A percentile compares a stretch with the other conserved stretches of the same genome.
Conservation (phyloP, 306 rosid species). For the Fagus sylvatica region DNA sequence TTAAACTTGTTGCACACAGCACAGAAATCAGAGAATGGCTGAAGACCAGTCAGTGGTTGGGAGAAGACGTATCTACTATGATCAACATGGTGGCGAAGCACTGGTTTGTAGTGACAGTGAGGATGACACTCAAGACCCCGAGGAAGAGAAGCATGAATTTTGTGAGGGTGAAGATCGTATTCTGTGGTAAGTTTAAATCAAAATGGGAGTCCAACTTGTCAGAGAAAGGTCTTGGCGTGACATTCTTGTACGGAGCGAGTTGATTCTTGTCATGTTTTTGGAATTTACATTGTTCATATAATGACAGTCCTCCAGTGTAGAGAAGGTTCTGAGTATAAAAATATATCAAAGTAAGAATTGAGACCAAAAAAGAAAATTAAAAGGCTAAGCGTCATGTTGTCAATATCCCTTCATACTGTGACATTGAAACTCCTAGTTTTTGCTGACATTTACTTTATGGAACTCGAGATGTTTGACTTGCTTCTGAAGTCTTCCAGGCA, state of each 20-base stretch:
- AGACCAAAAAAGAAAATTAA: neutral
- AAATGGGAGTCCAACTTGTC: conserved; percentile 17
- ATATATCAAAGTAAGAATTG: neutral
- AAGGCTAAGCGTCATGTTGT: neutral
- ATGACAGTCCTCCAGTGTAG: neutral
- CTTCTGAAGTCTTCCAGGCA: neutral
- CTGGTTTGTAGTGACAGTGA: conserved; percentile 94
- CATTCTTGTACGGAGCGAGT: neutral
- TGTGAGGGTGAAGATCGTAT: conserved; percentile 76
- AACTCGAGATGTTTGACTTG: neutral
- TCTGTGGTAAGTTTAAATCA: conserved; percentile 56
- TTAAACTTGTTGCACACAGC: conserved; percentile 54
- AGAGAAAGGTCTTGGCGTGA: neutral
- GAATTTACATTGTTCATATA: neutral
- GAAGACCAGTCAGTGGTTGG: conserved; percentile 97
- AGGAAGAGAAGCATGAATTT: conserved; percentile 82
- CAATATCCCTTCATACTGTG: neutral
- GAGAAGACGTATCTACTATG: conserved; percentile 92
- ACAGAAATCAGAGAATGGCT: conserved; percentile 99
- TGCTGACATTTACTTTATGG: neutral
- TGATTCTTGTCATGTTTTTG: neutral
- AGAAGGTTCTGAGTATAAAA: neutral
- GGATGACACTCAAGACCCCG: conserved; percentile 79
- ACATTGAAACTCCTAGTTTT: neutral
- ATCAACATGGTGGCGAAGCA: conserved; percentile 86